These are phyloP conservation scores for Diaporthe sp. DNA, from an alignment of 2,329 filamentous ascomycete species.

Conservation along the genomic window DNA sequence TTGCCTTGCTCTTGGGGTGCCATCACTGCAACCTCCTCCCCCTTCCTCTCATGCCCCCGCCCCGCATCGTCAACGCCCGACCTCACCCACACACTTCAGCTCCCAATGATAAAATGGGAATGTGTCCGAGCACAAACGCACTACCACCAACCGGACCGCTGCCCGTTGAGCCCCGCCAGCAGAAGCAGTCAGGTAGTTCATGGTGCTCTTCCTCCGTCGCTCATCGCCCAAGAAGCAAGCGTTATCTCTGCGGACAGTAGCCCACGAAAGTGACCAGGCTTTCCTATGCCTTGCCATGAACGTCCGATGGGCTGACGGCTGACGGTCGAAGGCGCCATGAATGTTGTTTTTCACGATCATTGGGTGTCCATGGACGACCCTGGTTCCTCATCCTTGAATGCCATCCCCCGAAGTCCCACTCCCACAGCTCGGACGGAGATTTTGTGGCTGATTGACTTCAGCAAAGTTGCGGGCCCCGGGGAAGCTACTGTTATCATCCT, in stretches of 20 bases:
- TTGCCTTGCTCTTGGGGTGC: slow-evolving; percentile 7
- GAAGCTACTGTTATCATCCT: slow-evolving; percentile 1
- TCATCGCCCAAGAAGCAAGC: neutral
- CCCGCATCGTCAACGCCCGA: slow-evolving; percentile 26
- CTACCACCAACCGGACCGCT: neutral
- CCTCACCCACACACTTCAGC: slow-evolving; percentile 16
- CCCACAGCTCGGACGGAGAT: slow-evolving; percentile 13
- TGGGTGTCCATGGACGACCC: slow-evolving; percentile 12
- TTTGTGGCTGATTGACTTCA: slow-evolving; percentile 12
- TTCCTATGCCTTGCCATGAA: neutral
- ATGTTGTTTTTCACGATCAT: neutral
- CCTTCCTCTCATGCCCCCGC: slow-evolving; percentile 1
- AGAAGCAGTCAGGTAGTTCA: neutral
- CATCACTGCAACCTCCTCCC: slow-evolving; percentile 22
- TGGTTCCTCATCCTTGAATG: neutral
- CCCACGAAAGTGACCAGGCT: neutral
- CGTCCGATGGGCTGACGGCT: neutral
- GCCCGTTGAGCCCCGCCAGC: slow-evolving; percentile 18
- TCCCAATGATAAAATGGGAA: neutral
- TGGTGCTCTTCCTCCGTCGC: neutral
- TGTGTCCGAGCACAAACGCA: slow-evolving; percentile 24
- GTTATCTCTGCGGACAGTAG: neutral
- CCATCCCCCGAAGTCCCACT: slow-evolving; percentile 16
- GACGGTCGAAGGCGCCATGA: neutral
- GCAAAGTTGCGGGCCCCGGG: slow-evolving; percentile 27